phyloP scores from a whole-genome alignment of 352 stramenopile genomes.

The Phytophthora cajani region DNA sequence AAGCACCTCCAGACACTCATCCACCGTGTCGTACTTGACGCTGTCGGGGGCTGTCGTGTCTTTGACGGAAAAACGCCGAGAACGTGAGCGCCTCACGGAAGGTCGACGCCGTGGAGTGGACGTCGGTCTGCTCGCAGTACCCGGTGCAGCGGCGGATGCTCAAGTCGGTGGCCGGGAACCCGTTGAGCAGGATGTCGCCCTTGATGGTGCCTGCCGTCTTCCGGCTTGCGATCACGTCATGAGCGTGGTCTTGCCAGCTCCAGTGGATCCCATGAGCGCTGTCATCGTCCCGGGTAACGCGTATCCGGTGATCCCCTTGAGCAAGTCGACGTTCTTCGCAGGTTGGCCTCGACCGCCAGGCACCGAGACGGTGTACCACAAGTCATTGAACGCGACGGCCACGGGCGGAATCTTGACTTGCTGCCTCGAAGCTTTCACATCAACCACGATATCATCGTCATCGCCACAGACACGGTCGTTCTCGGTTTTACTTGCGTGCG shows the following conservation, averaged over 20 bases:
- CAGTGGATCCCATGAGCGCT: constrained; percentile 4
- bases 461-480: neutral
- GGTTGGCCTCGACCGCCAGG: neutral
- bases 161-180: constrained; percentile 7
- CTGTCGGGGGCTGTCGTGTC: neutral
- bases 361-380: constrained; percentile 4
- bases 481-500: neutral
- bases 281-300: constrained; percentile 1
- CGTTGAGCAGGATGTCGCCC: constrained; percentile 4
- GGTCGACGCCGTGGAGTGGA: neutral
- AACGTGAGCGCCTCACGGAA: constrained; percentile 8
- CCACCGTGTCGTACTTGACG: constrained; percentile 4
- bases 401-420: neutral
- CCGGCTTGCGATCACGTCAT: constrained; percentile 4
- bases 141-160: constrained; percentile 2
- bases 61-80: constrained; percentile 4
- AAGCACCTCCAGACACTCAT: constrained; percentile 1
- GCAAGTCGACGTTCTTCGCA: neutral
- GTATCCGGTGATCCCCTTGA: constrained; percentile 3
- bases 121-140: constrained; percentile 6
- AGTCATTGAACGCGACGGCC: constrained; percentile 4
- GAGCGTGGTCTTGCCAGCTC: constrained; percentile 8
- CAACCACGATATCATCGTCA: neutral
- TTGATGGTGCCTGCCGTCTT: neutral
- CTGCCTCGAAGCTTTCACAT: neutral